Percentiles rank a stretch among this genome's conserved stretches.
These are phyloP conservation scores for Telopea speciosissima DNA, from an alignment of 177 flowering plant species.

Conservation along the genomic window DNA sequence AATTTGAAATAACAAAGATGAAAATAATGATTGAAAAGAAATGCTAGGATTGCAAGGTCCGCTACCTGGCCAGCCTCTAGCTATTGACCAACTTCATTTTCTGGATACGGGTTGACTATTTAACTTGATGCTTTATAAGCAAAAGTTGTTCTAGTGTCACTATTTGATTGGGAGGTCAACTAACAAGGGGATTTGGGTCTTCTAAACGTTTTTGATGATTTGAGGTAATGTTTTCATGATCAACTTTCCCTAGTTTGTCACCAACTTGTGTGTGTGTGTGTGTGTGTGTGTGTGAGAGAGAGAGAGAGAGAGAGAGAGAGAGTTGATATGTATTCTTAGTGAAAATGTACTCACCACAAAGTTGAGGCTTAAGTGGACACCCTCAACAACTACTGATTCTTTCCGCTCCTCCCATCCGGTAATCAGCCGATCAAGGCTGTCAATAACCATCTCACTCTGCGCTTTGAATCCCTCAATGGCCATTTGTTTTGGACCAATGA, in stretches of 20 bases:
- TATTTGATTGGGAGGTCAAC: no score
- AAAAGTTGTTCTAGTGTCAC: neutral
- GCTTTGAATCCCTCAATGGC: conserved; percentile 95
- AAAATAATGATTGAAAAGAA: neutral
- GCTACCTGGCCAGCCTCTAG: no score
- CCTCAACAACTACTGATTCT: conserved; percentile 96
- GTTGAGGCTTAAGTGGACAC: conserved; percentile 96
- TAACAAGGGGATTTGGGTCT: no score
- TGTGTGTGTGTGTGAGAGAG: no score
- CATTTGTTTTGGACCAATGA: conserved; percentile 76
- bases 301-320: no score
- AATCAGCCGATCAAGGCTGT: conserved; percentile 89
- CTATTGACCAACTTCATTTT: neutral
- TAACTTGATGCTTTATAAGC: neutral
- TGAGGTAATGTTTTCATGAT: no score
- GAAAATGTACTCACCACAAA: conserved; percentile 63
- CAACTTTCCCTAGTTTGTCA: no score
- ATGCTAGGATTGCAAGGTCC: no score
- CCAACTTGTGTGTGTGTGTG: no score
- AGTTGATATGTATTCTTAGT: neutral
- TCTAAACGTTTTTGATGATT: no score
- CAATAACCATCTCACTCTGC: conserved; percentile 99
- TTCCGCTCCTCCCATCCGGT: conserved; percentile 97
- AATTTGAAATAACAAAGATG: no score
- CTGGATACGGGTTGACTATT: neutral